Conservation (phyloP, 305 asterid genomes). For the Nicotiana rustica region DNA sequence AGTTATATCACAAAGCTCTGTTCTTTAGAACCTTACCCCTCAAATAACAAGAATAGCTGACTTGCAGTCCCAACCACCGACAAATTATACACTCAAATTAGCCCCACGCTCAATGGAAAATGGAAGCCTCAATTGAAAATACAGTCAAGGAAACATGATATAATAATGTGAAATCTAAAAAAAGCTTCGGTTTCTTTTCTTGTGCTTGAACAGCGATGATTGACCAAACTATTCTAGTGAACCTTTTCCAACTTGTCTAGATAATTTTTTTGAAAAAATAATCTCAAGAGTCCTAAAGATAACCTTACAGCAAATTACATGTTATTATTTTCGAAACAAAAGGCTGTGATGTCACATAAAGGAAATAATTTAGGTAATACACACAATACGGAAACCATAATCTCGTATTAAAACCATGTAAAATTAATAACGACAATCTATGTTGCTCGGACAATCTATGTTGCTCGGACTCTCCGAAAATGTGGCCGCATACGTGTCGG, state of each 20-base stretch:
- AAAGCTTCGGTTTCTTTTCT: neutral
- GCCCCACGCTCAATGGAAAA: neutral
- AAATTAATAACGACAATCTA: neutral
- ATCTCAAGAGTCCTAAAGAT: neutral
- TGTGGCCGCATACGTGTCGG: too few relatives aligned
- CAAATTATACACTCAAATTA: neutral
- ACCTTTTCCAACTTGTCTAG: neutral
- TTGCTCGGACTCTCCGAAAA: too few relatives aligned
- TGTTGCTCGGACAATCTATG: too few relatives aligned
- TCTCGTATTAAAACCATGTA: neutral
- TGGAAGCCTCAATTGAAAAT: neutral
- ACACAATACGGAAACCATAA: neutral
- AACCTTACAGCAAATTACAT: neutral
- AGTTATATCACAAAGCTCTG: neutral
- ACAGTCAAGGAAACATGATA: neutral
- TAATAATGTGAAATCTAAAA: neutral
- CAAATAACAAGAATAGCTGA: neutral
- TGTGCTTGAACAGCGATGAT: neutral
- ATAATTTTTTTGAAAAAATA: neutral
- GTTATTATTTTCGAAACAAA: neutral
- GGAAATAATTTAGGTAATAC: neutral
- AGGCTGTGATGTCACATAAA: neutral
- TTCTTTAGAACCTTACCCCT: neutral
- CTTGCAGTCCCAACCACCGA: neutral
- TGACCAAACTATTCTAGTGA: neutral